Base-by-base conservation (phyloP, 495 filamentous ascomycete species). In the Pyrenula aspistea region DNA sequence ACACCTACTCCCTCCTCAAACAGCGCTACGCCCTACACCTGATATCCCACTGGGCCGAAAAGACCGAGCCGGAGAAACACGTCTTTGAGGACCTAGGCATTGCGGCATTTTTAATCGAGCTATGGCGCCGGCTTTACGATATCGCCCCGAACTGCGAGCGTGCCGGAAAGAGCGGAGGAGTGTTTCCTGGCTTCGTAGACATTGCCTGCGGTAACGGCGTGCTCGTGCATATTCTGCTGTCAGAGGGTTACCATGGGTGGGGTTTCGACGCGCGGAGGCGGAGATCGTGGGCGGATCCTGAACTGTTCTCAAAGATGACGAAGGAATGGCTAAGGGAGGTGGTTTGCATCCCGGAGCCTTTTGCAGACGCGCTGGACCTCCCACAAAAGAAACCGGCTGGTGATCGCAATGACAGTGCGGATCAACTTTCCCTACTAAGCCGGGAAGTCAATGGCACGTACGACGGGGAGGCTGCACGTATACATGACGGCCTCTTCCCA, bases 191-290 rank as follows among this genome's bases (percentile, higher is more conserved):
- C 2, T 98, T 98, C 63, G 88, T 96, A 10, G 94, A 97, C 64
- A 85, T 98, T 51, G 93, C 91, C 15, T 97, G 93, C 63, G 93
- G 93, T 2, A 97, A 96, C 65, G 93, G 93, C 12, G 78, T 97
- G 0, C 79, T 98, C n/a, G 87, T 95, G 11, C 81, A 92, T 62
- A 79, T 97, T 31, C 80, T 97, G 2, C 71, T 85, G 10, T 74
- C 77, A 62, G 91, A 97, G 72, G 92, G 91, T 2, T 97, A 88
- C 68, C 55, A 61, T 2, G 93, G 93, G 24, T 92, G 84, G 79
- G 94, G 93, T 1, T 95, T 96, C 64, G 93, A 98, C 69, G 93
- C 90, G 10, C 74, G 89, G 22, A 68, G 68, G 53, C 80, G 93
- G 53, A 95, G 89, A 65, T 88, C 88, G 0, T 98, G 93, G 93